These are phyloP conservation scores for Hortaea werneckii DNA, from an alignment of 2,329 filamentous ascomycete genomes.

Conservation along the genomic window DNA sequence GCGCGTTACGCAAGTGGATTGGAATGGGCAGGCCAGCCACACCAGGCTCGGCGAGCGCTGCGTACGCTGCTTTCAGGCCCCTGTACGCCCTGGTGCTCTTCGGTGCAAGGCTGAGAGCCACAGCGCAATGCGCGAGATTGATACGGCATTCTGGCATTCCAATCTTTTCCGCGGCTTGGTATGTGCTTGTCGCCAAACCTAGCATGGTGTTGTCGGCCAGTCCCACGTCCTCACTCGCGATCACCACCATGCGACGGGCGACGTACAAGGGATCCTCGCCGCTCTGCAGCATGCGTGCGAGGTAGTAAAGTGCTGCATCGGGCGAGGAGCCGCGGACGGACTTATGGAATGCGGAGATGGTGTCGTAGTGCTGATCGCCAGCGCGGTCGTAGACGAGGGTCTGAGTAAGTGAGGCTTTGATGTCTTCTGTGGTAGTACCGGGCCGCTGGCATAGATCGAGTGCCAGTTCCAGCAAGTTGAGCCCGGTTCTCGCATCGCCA, in stretches of 20 bases:
- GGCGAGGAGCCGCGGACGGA: conserved; percentile 78
- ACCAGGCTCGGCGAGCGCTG: conserved; percentile 71
- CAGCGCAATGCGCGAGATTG: conserved; percentile 75
- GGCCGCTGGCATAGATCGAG: conserved; percentile 61
- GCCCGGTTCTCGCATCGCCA: conserved; percentile 82
- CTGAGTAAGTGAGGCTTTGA: conserved; percentile 78
- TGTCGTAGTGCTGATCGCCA: conserved; percentile 95
- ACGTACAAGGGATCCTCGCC: conserved; percentile 91
- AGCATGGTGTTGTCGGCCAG: conserved; percentile 79
- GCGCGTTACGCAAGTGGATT: conserved; percentile 80
- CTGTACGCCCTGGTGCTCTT: conserved; percentile 86
- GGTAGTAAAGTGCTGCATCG: conserved; percentile 86
- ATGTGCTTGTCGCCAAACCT: conserved; percentile 72
- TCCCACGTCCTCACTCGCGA: conserved; percentile 88
- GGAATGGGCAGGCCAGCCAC: conserved; percentile 74
- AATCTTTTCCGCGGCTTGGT: conserved; percentile 81
- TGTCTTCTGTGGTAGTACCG: conserved; percentile 56
- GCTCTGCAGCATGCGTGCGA: conserved; percentile 89
- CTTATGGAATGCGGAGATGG: conserved; percentile 95
- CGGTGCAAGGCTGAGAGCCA: conserved; percentile 67
- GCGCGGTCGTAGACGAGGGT: conserved; percentile 91
- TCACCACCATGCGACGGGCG: conserved; percentile 84
- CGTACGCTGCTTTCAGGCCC: conserved; percentile 67
- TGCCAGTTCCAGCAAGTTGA: conserved; percentile 85
- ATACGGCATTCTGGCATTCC: conserved; percentile 93